Base-by-base conservation (phyloP, 805 yeast genomes). In the Groenewaldozyma tartarivorans region DNA sequence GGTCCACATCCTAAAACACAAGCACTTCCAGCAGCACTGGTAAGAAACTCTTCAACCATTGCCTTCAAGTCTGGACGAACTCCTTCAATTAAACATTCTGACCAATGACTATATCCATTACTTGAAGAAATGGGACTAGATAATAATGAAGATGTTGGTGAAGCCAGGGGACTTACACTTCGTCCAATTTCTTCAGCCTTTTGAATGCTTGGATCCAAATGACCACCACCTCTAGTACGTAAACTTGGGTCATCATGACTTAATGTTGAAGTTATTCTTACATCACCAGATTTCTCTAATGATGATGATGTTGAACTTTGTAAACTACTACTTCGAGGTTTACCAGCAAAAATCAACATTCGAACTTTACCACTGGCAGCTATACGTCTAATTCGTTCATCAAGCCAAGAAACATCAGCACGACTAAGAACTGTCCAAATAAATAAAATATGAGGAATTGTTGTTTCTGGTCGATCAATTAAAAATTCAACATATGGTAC, bases 1-100 rank as follows among this genome's bases (percentile, higher is more conserved):
- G 78, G 81, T 3, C 86, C 86, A 62, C 86, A 79, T 2, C 75
- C 67, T 21, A 77, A 63, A 33, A 77, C 68, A 1, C 73, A 73
- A 30, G 71, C 57, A 15, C 76, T 62, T 1, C 74, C 69, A 3
- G 51, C 37, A 2, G 69, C 58, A 27, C 60, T 59, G 5, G 58
- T 39, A n/a, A 63, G 52, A 41, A 68, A 71, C 4, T 58, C 43
- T 5, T 52, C 42, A 2, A 77, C 61, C 4, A 77, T 41, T 3
- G 52, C 51, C 1, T 58, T 58, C 33, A 77, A 44, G 38, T 63
- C 53, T 1, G 85, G 83, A 48, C 81, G 63, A 20, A 46, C 30
- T 6, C 42, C 42, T 9, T 27, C 33, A 21, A 11, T 20, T 18
- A 39, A 31, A 52, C 48, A 13, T 47, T 39, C 27, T 13, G 15